Conservation (phyloP, 2,329 filamentous ascomycete species). For the Stagonosporopsis rhizophila region DNA sequence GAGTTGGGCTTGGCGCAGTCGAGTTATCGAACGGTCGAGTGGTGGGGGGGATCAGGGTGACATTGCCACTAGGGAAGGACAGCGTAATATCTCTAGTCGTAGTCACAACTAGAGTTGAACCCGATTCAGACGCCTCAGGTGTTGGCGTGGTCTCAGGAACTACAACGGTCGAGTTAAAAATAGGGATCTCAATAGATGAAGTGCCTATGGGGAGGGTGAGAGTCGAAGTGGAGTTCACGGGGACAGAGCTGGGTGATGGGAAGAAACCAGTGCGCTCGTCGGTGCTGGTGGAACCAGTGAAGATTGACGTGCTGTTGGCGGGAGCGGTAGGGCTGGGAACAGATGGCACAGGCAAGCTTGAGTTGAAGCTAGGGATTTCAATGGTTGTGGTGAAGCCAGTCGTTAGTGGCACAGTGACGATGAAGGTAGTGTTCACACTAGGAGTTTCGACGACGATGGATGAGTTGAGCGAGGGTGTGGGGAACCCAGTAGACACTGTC, state of each 20-base stretch:
- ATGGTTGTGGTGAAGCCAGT: constrained; percentile 2
- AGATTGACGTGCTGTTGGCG: neutral
- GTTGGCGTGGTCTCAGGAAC: constrained; percentile 5
- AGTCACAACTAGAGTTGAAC: constrained; percentile 7
- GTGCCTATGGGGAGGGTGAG: constrained; percentile 3
- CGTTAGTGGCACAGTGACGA: constrained; percentile 2
- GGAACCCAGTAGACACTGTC: constrained; percentile 19
- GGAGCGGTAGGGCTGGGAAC: neutral
- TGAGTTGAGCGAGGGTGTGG: constrained; percentile 2
- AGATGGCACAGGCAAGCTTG: neutral
- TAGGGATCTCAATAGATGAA: neutral
- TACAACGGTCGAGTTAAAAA: constrained; percentile 10
- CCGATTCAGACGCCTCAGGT: constrained; percentile 3
- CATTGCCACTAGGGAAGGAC: constrained; percentile 10
- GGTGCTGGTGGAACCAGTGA: neutral
- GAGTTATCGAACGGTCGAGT: constrained; percentile 13
- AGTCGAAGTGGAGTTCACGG: neutral
- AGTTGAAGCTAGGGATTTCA: neutral
- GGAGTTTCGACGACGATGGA: constrained; percentile 2
- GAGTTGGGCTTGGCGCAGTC: constrained; percentile 5
- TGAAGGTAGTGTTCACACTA: constrained; percentile 1
- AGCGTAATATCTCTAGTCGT: constrained; percentile 13
- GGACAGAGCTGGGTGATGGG: constrained; percentile 1
- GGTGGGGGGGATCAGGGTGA: constrained; percentile 12
- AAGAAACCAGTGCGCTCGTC: constrained; percentile 4